Base-by-base conservation (phyloP, 73 alveolate species). In the Stentor roeselii region DNA sequence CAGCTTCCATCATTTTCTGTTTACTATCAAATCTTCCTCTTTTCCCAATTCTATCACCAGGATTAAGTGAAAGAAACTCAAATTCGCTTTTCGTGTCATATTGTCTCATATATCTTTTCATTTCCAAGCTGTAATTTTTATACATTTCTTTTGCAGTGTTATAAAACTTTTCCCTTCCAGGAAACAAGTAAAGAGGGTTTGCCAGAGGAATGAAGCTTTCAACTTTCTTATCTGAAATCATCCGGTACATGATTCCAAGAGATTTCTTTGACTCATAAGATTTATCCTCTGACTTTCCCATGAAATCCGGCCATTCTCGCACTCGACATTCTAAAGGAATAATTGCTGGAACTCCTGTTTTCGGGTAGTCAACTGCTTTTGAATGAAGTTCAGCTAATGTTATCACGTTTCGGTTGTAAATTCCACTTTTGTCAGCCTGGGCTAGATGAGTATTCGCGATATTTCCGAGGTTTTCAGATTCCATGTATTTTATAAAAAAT, bases 321-420 rank as follows among this genome's bases (percentile, higher is more conserved):
- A 77, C 83, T 84, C 85, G 74, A 74, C 59, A 60, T 42, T 41
- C 75, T 34, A 14, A 41, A 6, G 60, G 78, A 60, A 60, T 59
- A 80, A 31, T 83, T 83, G 83, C 89, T 76, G 76, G 84, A 67
- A 78, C 38, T 21, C 98, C 96, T 41, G 88, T 87, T 89, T 94
- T 94, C 39, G 85, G 88, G 39, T 86, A 90, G 82, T 94, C 98
- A 30, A 94, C 95, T 36, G 96, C 98, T n/a, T 75, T 75, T 32
- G 92, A 84, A 42, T 90, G 92, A 76, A 87, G 59, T 38, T 87
- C 78, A 39, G 96, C 88, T 37, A 94, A 83, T 59, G 87, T 86
- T 31, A 88, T 31, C 78, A 96, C 87, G 37, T 84, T 84, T n/a
- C 27, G 61, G 36, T 88, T 76, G 59, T 84, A 60, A 6, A 91